Base-by-base conservation (phyloP, 2,329 filamentous ascomycete genomes). In the Davidsoniella virescens region DNA sequence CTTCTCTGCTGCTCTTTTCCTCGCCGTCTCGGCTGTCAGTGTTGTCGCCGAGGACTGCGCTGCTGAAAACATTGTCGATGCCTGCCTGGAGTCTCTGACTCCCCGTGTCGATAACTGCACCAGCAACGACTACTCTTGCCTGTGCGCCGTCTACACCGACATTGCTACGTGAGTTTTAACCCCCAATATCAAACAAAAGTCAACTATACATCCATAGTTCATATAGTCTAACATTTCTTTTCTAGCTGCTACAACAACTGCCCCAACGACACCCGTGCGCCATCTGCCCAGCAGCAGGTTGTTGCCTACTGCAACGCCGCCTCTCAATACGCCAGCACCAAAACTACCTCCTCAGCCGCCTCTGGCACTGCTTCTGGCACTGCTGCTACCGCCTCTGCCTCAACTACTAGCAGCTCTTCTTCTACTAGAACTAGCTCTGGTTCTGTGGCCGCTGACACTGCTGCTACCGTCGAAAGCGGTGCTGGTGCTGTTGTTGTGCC, bases 241-340 rank as follows among this genome's bases (percentile, higher is more conserved):
- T n/a, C 43, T 51, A 71, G 69, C 54, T 75, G 71, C 69, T 75
- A 67, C 64, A 71, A 72, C 66, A 74, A 75, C 68, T 75, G 72
- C 65, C 72, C 72, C 59, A 63, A 69, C 57, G 71, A 75, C 60
- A 1, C 58, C 47, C 64, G 67, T 43, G 61, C 58, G 54, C 49
- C 56, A 48, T 49, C 59, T 17, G 63, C 63, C 56, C 55, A 62
- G 46, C 59, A 62, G 56, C 64, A 69, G 59, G 64, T 68, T 54
- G 59, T 59, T 53, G 63, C 65, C 57, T 68, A 62, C 64, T 74
- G 71, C 65, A 59, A 61, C 51, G 65, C 69, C 56, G 69, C 67
- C 53, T 67, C 63, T 52, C 63, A 67, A 58, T 68, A 64, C 61
- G 62, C 65, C 47, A 64, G 65, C 42, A 60, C 59, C 39, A 59